Base-by-base conservation (phyloP, 805 yeast species). In the Saccharomyces mikatae region DNA sequence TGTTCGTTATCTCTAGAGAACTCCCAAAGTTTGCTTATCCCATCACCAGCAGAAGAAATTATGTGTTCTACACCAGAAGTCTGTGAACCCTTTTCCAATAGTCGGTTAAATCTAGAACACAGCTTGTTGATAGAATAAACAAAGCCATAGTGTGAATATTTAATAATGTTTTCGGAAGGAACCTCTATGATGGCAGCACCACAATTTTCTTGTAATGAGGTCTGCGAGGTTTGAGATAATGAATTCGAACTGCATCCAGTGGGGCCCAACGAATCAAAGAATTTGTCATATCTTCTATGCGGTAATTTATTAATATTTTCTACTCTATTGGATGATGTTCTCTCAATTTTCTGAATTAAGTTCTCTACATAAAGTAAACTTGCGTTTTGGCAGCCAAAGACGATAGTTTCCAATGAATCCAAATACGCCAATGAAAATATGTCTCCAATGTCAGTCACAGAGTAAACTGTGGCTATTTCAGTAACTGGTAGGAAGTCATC, bases 301-400 rank as follows among this genome's bases (percentile, higher is more conserved):
- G 86, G 91, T 66, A 80, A 67, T 47, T 72, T 72, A 52, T 65
- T 71, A 27, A 69, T 62, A 59, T 69, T 69, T 14, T 60, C 62
- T 8, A 52, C 51, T n/a, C 50, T n/a, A 27, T 56, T 59, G 0
- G 50, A 48, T 22, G 57, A 51, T 11, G 52, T 52, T 6, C 53
- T 54, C 24, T 62, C 51, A 17, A 66, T 48, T 48, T 62, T 54
- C 22, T 65, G 61, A 41, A 68, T 59, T 3, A 69, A 56, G 44
- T 66, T 62, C 48, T 78, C 78, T 54, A 88, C 83, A 82, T 87
- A 92, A 46, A 88, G 79, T 17, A 92, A 79, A 1, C 91, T 80
- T 3, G 98, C 97, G 66, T 91, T 92, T 68, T 94, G 98, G 11
- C 96, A 85, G 4, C 99, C 99, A 62, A 89, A 80, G 58, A 84